A percentile compares a stretch with the other conserved stretches of the same genome.
These are phyloP conservation scores for Pseudomonodictys pantanalensis DNA, from an alignment of 495 filamentous ascomycete species.

Conservation along the genomic window DNA sequence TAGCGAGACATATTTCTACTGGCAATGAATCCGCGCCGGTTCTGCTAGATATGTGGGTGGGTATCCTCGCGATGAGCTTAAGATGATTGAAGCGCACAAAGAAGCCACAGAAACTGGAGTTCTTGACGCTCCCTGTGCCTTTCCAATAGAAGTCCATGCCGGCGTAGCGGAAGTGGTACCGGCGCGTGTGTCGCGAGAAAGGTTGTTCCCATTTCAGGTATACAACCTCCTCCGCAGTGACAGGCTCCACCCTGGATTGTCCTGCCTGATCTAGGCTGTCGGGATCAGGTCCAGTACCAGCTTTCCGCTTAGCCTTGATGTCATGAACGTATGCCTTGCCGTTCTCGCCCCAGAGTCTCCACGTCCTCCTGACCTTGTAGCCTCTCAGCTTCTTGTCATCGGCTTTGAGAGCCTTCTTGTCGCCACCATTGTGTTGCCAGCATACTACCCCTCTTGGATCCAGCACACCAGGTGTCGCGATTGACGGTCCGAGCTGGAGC, in stretches of 20 bases:
- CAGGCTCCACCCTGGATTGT: neutral
- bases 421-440: conserved; percentile 21
- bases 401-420: conserved; percentile 9
- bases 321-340: conserved; percentile 24
- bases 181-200: conserved; percentile 18
- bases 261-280: neutral
- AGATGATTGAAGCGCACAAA: conserved; percentile 22
- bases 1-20: conserved; percentile 24
- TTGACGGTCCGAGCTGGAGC: conserved; percentile 24
- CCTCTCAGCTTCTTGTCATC: conserved; percentile 22
- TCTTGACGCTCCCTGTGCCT: conserved; percentile 20
- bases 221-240: neutral
- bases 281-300: conserved; percentile 9
- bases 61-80: conserved; percentile 21
- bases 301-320: conserved; percentile 18
- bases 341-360: conserved; percentile 32
- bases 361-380: conserved; percentile 32
- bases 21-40: neutral
- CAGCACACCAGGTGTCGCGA: conserved; percentile 24
- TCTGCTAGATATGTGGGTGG: neutral
- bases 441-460: conserved; percentile 30
- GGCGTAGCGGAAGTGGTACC: conserved; percentile 20
- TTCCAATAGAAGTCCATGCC: conserved; percentile 32
- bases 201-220: conserved; percentile 28
- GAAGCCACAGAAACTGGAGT: conserved; percentile 6